phyloP scores from a whole-genome alignment of 2,329 filamentous ascomycete genomes.

The Metarhizium album region DNA sequence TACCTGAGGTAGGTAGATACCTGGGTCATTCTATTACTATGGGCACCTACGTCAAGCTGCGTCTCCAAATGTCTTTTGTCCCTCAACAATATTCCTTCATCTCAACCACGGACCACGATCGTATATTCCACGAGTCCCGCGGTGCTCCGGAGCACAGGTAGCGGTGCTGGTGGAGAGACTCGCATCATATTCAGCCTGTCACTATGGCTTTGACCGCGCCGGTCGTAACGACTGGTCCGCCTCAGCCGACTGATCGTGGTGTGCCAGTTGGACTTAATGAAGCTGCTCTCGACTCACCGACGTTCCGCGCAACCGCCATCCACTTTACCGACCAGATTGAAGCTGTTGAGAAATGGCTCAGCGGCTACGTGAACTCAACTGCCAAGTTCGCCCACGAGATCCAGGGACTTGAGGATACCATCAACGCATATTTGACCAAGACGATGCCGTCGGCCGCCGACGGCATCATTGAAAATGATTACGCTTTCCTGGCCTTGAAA shows the following conservation, averaged over 20 bases:
- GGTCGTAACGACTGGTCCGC: constrained; percentile 2
- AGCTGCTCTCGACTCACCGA: constrained; percentile 91
- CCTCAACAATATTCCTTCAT: neutral
- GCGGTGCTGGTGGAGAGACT: constrained; percentile 2
- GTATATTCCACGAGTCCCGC: neutral
- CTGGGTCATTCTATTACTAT: too few relatives aligned
- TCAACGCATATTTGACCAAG: constrained; percentile 66
- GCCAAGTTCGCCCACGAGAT: constrained; percentile 51
- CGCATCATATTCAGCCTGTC: neutral
- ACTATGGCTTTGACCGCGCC: constrained; percentile 12
- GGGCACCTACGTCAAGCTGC: neutral
- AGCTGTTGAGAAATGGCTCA: constrained; percentile 84
- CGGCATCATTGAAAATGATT: constrained; percentile 86
- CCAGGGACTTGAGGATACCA: constrained; percentile 63
- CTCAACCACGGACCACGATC: neutral
- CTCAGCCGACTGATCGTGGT: constrained; percentile 22
- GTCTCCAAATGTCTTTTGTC: neutral
- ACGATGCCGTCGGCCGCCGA: constrained; percentile 72
- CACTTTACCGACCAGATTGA: constrained; percentile 92
- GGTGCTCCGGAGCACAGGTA: constrained; percentile 1
- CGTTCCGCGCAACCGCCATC: constrained; percentile 75
- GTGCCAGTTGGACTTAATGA: constrained; percentile 82
- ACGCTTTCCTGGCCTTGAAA: constrained; percentile 78
- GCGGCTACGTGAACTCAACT: constrained; percentile 42
- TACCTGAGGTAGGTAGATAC: too few relatives aligned